Evolutionary conservation across 2,329 filamentous ascomycete genomes (phyloP), one percentile per base, ranked within the genome.

Genomic region (Monosporascus ibericus): DNA sequence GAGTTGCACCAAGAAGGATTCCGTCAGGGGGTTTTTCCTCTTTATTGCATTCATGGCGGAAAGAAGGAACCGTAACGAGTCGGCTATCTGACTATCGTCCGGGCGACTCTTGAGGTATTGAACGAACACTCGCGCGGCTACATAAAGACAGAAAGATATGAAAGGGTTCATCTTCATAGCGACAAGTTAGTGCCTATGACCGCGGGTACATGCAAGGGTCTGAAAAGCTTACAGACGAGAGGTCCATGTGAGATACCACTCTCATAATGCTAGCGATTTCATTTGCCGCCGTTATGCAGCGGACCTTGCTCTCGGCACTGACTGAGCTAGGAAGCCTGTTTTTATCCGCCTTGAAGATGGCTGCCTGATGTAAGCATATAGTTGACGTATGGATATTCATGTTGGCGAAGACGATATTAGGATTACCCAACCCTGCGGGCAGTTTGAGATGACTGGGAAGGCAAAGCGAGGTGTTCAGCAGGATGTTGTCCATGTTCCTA

Each of bases 371-470:
- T n/a, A 99, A 75, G 68, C 92, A 97, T 50, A 99, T 97, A 1
- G 90, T 91, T 1, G 92, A 95, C 0, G 94, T 96, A 67, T 97
- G 92, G 34, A 99, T 90, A 65, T 89, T 91, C 90, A 99, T 96
- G 63, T 97, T 97, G 52, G 88, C 84, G 67, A 96, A 97, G 5
- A 97, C 84, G 50, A 92, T 84, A 58, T 96, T 97, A 3, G 91
- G 81, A 63, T 92, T 87, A 17, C 77, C 74, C 36, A 96, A 73
- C 0, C 90, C 90, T 17, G 74, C 73, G 0, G 94, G 91, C 34
- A 97, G 75, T 60, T 92, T 90, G 34, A 97, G 78, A 58, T 88
- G 79, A 36, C 82, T 78, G 0, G 94, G 92, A n/a, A 97, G 75
- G 40, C 86, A 87, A 18, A 97, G 79, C 0, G 89, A 86, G 0